These are phyloP conservation scores for Curvularia lunata DNA, from an alignment of 2,329 filamentous ascomycete species.

Conservation along the genomic window DNA sequence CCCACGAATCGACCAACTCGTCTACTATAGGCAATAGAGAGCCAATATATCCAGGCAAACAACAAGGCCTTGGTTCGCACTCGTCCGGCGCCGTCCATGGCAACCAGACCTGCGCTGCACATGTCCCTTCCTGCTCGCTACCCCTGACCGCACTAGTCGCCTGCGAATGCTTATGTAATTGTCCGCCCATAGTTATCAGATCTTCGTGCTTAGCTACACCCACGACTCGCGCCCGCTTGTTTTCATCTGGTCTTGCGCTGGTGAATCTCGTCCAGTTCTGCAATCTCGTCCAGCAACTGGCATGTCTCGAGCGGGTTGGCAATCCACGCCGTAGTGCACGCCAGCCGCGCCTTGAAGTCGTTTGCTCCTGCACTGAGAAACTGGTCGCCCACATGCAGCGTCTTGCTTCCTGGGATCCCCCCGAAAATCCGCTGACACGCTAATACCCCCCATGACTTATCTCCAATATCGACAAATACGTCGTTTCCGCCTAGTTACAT, in stretches of 20 bases:
- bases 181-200: not conserved
- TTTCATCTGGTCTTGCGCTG: slow-evolving; percentile 45
- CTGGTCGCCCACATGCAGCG: slow-evolving; percentile 93
- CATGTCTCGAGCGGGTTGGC: slow-evolving; percentile 92
- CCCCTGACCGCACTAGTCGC: not conserved
- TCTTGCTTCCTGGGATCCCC: slow-evolving; percentile 74
- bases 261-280: slow-evolving; percentile 50
- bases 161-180: slow-evolving; percentile 3
- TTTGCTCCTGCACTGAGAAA: slow-evolving; percentile 90
- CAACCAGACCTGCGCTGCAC: not conserved
- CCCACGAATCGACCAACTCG: slow-evolving; percentile 8
- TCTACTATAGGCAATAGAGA: not conserved
- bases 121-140: not conserved
- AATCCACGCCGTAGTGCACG: slow-evolving; percentile 96
- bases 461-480: slow-evolving; percentile 97
- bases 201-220: not conserved
- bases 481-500: slow-evolving; percentile 76
- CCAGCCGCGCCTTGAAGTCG: slow-evolving; percentile 93
- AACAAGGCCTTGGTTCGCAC: not conserved
- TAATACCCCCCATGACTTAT: slow-evolving; percentile 94
- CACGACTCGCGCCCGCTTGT: not conserved
- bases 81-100: not conserved
- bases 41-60: not conserved
- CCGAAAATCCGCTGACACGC: slow-evolving; percentile 93
- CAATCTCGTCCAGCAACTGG: slow-evolving; percentile 83